Base-by-base conservation (phyloP, 148 eudicot genomes). In the Rhododendron vialii region DNA sequence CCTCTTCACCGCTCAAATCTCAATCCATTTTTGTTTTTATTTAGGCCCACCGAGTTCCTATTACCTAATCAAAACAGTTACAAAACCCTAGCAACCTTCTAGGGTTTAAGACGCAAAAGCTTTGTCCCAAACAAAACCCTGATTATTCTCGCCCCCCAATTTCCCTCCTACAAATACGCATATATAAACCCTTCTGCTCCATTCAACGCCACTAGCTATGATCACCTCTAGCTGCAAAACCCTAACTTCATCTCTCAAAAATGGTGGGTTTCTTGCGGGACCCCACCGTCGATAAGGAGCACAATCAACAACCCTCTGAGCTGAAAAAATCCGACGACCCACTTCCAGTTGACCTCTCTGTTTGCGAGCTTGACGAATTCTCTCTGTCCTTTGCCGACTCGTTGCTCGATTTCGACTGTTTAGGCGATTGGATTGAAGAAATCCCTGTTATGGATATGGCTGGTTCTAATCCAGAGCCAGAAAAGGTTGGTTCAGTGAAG, bases 201-300 rank as follows among this genome's bases (percentile, higher is more conserved):
- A 43, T 5, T 43, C 4, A 7, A 45, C n/a, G 17, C 36, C 81
- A 5, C 45, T 18, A 87, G 38, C 71, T 63, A 90, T 90, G 89
- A 88, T 5, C 38, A 30, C 47, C 73, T 75, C 77, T 51, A 10
- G 1, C 48, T 83, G 35, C 61, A 80, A 77, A 85, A 85, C 89
- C 92, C 89, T 88, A 78, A 89, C 81, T 86, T 83, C 78, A 24
- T 76, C 76, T 63, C 18, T 82, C 67, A 89, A 91, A 90, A 87
- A 94, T 94, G 98, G 94, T 94, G 84, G 94, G 95, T 80, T 91
- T 93, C 87, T 50, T 89, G 55, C 78, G 81, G 57, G 90, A 89
- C 35, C 76, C 86, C 81, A 74, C 85, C 57, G 79, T 20, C 85
- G 88, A 91, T 85, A 91, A 92, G 76, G 84, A 86, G 20, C 69